phyloP scores from a whole-genome alignment of 2,329 filamentous ascomycete genomes.

The Raffaelea albimanens region DNA sequence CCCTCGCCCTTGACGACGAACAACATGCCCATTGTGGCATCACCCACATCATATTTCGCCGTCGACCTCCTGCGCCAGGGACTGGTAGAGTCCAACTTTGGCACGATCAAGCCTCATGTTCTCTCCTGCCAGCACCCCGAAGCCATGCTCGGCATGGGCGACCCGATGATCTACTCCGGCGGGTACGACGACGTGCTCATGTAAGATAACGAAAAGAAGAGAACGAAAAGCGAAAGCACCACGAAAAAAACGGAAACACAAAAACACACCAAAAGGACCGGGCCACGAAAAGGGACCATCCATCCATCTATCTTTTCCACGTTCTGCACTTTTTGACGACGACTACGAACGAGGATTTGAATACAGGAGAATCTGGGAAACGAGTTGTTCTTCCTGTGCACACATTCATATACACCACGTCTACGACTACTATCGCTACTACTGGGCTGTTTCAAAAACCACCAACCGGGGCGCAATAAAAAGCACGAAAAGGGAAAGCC shows the following conservation, averaged over 20 bases:
- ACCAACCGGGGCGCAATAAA: neutral
- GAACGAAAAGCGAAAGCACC: neutral
- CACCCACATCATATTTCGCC: slow-evolving; percentile 23
- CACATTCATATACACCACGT: no score
- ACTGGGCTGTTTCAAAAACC: neutral
- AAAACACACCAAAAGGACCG: neutral
- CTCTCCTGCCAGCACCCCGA: slow-evolving; percentile 42
- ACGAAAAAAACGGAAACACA: neutral
- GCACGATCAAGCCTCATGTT: slow-evolving; percentile 46
- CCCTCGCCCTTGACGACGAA: neutral
- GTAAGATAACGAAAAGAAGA: neutral
- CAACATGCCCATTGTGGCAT: slow-evolving; percentile 6
- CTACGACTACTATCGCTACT: neutral
- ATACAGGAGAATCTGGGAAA: no score
- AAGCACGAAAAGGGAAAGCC: no score
- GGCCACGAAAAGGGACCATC: neutral
- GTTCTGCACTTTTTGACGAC: neutral
- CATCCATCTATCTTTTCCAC: neutral
- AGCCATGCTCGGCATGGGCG: slow-evolving; percentile 47
- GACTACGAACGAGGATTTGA: neutral
- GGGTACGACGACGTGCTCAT: slow-evolving; percentile 35
- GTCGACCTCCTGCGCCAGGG: slow-evolving; percentile 39
- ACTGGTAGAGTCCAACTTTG: slow-evolving; percentile 41
- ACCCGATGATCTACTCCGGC: slow-evolving; percentile 49
- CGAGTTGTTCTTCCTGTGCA: no score